Base-by-base conservation (phyloP, 2,329 filamentous ascomycete genomes). In the Paraphaeosphaeria sporulosa region DNA sequence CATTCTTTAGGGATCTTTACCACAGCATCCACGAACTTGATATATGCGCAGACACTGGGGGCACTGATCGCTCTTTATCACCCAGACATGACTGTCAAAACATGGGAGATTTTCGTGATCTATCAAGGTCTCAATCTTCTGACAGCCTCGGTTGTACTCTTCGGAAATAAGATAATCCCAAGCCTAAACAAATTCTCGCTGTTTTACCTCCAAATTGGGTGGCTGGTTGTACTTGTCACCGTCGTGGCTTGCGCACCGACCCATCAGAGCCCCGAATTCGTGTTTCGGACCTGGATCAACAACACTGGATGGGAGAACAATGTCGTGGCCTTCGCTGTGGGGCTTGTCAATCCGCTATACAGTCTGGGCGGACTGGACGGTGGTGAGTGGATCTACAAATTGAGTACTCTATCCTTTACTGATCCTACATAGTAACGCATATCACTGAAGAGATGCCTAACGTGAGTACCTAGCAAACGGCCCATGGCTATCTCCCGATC, bases 201-300 rank as follows among this genome's bases (percentile, higher is more conserved):
- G 13, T 62, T 62, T 25, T 62, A 62, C 40, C 54, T 62, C 6
- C 60, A 62, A 15, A 60, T 62, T 43, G 60, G 60, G 7, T 62
- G 57, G 60, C 49, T 62, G 32, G 61, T 60, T 32, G 54, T 63
- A 12, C 36, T 63, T 2, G 38, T 60, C 38, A 60, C 60, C 21
- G 60, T 63, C 23, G 53, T 60, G 21, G 60, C 60, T 10, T 60
- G 54, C 46, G 60, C 60, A 15, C 60, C 60, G 25, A 60, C 57
- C 4, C 46, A 63, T 27, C 57, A 55, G 34, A 54, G 36, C 23
- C 27, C 60, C 30, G 49, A 60, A 17, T 63, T 63, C 25, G 60
- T 63, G n/a, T 63, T 63, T 44, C 49, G 52, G 17, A 63, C 57
- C n/a, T 63, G 57, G 57, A 63, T 63, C 38, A 63, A 63, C 43